Evolutionary conservation across 257 asterid species (phyloP), one percentile per base, ranked within the genome.

Genomic region (Paulownia fortunei): DNA sequence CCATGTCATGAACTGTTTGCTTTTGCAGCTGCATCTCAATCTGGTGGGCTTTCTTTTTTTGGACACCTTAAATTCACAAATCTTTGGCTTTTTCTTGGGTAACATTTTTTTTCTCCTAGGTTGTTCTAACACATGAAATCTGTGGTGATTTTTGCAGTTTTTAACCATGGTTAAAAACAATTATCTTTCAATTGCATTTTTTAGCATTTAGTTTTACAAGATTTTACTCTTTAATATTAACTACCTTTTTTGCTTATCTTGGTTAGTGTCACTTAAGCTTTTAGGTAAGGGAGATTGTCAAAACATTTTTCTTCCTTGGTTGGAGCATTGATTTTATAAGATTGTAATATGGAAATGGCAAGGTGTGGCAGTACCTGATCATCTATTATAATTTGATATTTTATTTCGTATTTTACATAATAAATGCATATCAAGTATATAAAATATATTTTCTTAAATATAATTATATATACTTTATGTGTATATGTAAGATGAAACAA

Each of bases 21-120:
- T 82, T 82, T 76, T 46, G 47, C 41, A 64, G 32, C 37, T 64
- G 52, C 61, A 19, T 34, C 76, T 36, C 71, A 55, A 55, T 73
- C 76, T 73, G 68, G n/a, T n/a, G n/a, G 51, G 52, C 13, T 79
- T 74, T 52, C 77, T 81, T 68, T 77, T 80, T 61, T 11, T 49
- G 15, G 15, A 64, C 83, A 76, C 82, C 84, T 80, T 80, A 84
- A 84, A 77, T 69, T 76, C 82, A 66, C 81, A 82, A 55, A 61
- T 78, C 66, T 74, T 63, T 74, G 81, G 63, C 79, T 16, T 79
- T 79, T 64, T 79, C 75, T 67, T 27, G 6, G 72, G 66, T 23
- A 46, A 6, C 16, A 52, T 46, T 21, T 49, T 66, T 49, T 46
- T 62, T 63, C 47, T 5, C 32, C 37, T 26, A 55, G 24, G 37